Base-by-base conservation (phyloP, 495 filamentous ascomycete genomes). In the Penicillium herquei region DNA sequence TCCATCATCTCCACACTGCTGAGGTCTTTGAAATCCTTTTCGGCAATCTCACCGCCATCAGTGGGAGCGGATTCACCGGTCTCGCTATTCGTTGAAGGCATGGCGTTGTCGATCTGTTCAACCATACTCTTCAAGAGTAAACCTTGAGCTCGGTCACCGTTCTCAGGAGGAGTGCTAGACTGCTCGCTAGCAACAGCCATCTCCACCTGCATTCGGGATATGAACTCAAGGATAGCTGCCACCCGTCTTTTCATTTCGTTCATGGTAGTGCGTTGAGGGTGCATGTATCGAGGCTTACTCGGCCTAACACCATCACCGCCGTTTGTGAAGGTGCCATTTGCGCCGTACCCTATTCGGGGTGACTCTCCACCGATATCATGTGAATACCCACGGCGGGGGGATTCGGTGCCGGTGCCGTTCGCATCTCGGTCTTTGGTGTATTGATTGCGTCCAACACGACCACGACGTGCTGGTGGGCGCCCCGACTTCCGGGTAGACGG, bases 231-330 rank as follows among this genome's bases (percentile, higher is more conserved):
- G 51, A 98, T 93, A 12, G 79, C 86, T 2, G 86, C 84, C 3
- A 92, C 92, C 7, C 89, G 84, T 55, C 89, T 82, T 71, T 90
- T 91, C 88, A 97, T 94, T 59, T 97, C 92, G 54, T 86, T 87
- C 85, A 97, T 89, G 30, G 83, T 93, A 46, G 92, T 84, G 35
- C 80, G 75, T 49, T 80, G 75, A 13, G 78, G 75, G 54, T 84
- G 75, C 62, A 80, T 75, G 39, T 81, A 74, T 18, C 77, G 73
- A 11, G 79, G 74, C 67, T 88, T 90, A 59, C 83, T 86, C 16
- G 76, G 71, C 48, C 80, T 83, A 34, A 75, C 76, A 14, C 72
- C 61, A 16, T 81, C 79, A 13, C 68, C 67, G 42, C 76, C 74
- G 49, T 81, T 79, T 1, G 69, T 54, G 18, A 73, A 69, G 14